Conservation (phyloP, 2,329 filamentous ascomycete genomes). For the Penicillium palitans region DNA sequence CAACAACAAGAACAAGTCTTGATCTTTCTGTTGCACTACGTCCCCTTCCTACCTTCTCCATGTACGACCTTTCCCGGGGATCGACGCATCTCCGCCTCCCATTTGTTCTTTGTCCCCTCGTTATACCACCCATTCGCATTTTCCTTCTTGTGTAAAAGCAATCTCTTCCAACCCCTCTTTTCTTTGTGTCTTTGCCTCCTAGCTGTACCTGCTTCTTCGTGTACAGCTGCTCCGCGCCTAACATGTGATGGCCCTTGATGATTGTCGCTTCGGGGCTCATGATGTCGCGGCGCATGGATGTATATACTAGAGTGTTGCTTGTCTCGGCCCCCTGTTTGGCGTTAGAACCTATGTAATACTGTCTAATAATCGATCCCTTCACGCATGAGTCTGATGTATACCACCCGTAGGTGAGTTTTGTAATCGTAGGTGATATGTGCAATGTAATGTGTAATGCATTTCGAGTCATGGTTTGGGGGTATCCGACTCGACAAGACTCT, state of each 20-base stretch:
- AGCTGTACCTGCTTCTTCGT: constrained; percentile 15
- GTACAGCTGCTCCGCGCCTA: constrained; percentile 20
- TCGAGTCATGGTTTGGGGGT: constrained; percentile 4
- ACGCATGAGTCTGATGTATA: neutral
- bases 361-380: constrained; percentile 31
- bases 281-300: constrained; percentile 15
- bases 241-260: constrained; percentile 16
- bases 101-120: constrained; percentile 20
- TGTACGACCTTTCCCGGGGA: constrained; percentile 21
- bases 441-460: neutral
- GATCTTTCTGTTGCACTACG: neutral
- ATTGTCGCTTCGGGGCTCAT: constrained; percentile 11
- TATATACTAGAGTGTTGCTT: constrained; percentile 28
- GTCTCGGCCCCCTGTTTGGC: constrained; percentile 26
- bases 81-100: constrained; percentile 5
- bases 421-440: neutral
- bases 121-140: constrained; percentile 30
- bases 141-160: constrained; percentile 30
- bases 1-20: constrained; percentile 21
- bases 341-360: constrained; percentile 38
- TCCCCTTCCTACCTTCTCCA: neutral
- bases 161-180: constrained; percentile 17
- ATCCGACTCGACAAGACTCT: constrained; percentile 3
- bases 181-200: constrained; percentile 18
- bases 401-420: neutral